Conservation (phyloP, 2,329 filamentous ascomycete genomes). For the Fusarium transvaalense region DNA sequence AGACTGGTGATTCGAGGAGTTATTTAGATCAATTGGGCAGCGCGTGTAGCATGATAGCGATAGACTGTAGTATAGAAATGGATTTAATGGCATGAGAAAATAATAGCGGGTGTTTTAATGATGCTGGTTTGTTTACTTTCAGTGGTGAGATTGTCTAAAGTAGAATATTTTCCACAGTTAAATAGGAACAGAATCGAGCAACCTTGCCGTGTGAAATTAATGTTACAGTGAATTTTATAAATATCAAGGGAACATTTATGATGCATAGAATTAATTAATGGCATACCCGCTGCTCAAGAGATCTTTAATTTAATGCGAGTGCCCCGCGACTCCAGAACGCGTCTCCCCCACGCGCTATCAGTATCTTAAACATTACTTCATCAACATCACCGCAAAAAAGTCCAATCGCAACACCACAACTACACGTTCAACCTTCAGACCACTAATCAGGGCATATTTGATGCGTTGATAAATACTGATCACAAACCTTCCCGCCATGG, state of each 20-base stretch:
- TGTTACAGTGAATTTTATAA: too few species aligned
- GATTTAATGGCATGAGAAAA: not conserved
- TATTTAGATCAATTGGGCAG: not conserved
- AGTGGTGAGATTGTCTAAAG: not conserved
- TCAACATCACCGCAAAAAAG: constrained; percentile 34
- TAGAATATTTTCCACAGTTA: not conserved
- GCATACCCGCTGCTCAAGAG: not conserved
- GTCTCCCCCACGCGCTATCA: constrained; percentile 45
- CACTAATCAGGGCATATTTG: not conserved
- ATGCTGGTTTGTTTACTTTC: not conserved
- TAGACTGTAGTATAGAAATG: constrained; percentile 5
- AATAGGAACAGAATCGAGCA: not conserved
- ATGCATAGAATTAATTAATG: not conserved
- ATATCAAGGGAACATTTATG: too few species aligned
- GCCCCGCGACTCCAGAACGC: constrained; percentile 46
- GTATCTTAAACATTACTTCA: constrained; percentile 41
- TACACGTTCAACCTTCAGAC: not conserved
- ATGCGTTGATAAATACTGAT: constrained; percentile 19
- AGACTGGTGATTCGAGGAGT: not conserved
- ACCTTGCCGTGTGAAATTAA: not conserved
- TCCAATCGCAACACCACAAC: constrained; percentile 7
- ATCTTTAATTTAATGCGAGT: constrained; percentile 13
- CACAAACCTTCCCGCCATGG: constrained; percentile 48
- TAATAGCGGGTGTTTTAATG: not conserved
- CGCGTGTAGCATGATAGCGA: not conserved